phyloP scores from a whole-genome alignment of 306 rosid genomes.

The Malus sylvestris region DNA sequence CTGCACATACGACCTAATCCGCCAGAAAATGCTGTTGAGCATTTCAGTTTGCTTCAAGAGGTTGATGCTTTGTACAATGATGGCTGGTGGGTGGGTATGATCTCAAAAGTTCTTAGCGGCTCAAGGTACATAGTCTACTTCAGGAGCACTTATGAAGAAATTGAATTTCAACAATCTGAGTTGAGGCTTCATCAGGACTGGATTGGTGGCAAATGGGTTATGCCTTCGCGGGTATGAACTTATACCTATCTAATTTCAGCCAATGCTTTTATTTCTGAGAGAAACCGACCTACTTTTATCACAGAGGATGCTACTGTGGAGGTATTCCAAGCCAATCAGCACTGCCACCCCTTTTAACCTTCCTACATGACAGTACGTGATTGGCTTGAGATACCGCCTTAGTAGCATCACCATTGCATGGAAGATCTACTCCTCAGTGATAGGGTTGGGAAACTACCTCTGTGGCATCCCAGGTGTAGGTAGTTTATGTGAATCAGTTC shows the following conservation, averaged over 20 bases:
- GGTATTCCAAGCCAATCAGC: not conserved
- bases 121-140: slow-evolving; percentile 28
- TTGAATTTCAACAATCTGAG: slow-evolving; percentile 21
- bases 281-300: not conserved
- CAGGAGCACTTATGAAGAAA: slow-evolving; percentile 20
- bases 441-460: not conserved
- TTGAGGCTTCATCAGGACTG: slow-evolving; percentile 38
- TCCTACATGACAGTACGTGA: no score
- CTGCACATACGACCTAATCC: slow-evolving; percentile 29
- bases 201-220: slow-evolving; percentile 37
- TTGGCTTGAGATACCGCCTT: not conserved
- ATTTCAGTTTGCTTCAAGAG: slow-evolving; percentile 24
- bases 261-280: not conserved
- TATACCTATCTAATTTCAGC: not conserved
- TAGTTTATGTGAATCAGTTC: not conserved
- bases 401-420: not conserved
- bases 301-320: not conserved
- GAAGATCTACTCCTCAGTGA: not conserved
- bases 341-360: not conserved
- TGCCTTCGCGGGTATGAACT: slow-evolving; percentile 27
- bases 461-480: no score
- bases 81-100: slow-evolving; percentile 41
- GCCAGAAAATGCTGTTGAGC: slow-evolving; percentile 2
- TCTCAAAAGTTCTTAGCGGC: slow-evolving; percentile 17
- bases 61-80: slow-evolving; percentile 37